Conservation (phyloP, 306 rosid species). For the Notholithocarpus densiflorus region DNA sequence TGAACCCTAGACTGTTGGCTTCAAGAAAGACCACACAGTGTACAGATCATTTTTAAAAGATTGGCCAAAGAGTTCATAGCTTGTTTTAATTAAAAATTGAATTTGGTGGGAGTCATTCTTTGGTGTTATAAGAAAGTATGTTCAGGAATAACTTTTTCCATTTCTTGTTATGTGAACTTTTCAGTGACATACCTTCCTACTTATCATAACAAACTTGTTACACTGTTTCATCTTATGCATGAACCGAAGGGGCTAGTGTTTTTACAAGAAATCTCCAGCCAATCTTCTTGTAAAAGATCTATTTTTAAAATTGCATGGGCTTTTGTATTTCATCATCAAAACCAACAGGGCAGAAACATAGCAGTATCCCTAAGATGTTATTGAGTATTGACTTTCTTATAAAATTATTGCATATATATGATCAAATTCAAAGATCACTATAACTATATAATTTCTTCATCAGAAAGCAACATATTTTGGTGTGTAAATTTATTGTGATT, state of each 20-base stretch:
- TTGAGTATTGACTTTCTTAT: neutral
- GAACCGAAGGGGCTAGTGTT: no score
- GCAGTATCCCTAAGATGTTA: neutral
- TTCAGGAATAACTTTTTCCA: neutral
- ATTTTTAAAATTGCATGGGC: neutral
- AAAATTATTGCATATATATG: neutral
- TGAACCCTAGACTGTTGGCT: neutral
- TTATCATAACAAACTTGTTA: neutral
- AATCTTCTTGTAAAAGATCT: no score
- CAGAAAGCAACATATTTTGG: neutral
- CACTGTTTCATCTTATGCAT: neutral
- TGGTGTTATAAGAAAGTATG: neutral
- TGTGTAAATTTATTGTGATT: neutral
- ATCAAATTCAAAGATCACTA: neutral
- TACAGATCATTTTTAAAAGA: neutral
- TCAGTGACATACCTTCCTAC: neutral
- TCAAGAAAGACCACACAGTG: neutral
- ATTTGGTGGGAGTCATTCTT: neutral
- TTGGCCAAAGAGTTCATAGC: neutral
- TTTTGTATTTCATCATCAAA: neutral
- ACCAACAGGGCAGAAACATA: neutral
- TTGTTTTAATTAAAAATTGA: neutral
- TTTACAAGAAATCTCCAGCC: no score
- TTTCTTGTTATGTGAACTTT: neutral
- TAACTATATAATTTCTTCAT: neutral